Evolutionary conservation across 257 asterid species (phyloP).

Genomic region (Salvia splendens): DNA sequence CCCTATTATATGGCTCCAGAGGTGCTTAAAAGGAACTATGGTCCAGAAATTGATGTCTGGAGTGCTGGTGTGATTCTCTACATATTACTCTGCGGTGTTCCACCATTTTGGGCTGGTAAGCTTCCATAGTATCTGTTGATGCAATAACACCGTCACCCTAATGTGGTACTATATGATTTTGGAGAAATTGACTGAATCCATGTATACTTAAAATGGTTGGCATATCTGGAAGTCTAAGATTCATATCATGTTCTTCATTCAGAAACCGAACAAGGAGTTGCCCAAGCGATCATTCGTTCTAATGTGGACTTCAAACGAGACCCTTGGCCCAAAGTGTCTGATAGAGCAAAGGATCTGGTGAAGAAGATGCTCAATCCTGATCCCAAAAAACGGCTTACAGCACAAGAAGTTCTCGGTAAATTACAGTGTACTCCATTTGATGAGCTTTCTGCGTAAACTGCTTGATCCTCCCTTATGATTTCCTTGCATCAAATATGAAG

Average conservation of each 20-base stretch:
- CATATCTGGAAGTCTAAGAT: background rate
- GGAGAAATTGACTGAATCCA: background rate
- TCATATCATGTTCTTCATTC: background rate
- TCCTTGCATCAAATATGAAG: background rate
- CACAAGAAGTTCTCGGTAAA: slow-evolving; percentile 67
- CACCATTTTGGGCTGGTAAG: slow-evolving; percentile 82
- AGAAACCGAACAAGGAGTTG: slow-evolving; percentile 86
- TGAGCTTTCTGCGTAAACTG: slow-evolving; percentile 1
- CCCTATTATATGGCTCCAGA: slow-evolving; percentile 85
- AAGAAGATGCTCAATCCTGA: slow-evolving; percentile 70
- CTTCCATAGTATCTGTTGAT: background rate
- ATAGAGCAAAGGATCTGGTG: slow-evolving; percentile 65
- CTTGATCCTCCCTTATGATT: slow-evolving; percentile 9
- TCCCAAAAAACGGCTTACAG: slow-evolving; percentile 55
- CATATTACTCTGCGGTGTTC: slow-evolving; percentile 68
- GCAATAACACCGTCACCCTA: background rate
- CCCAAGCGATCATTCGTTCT: slow-evolving; percentile 68
- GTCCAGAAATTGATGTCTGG: slow-evolving; percentile 74
- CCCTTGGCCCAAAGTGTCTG: slow-evolving; percentile 80
- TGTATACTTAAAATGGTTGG: background rate
- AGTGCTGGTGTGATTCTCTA: slow-evolving; percentile 80
- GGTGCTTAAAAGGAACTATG: slow-evolving; percentile 62
- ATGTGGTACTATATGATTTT: no score
- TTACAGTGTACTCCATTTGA: background rate
- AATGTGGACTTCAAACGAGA: slow-evolving; percentile 61